These are phyloP conservation scores for Saccharum hybrid DNA, from an alignment of 202 grass and related monocot genomes.

Conservation along the genomic window DNA sequence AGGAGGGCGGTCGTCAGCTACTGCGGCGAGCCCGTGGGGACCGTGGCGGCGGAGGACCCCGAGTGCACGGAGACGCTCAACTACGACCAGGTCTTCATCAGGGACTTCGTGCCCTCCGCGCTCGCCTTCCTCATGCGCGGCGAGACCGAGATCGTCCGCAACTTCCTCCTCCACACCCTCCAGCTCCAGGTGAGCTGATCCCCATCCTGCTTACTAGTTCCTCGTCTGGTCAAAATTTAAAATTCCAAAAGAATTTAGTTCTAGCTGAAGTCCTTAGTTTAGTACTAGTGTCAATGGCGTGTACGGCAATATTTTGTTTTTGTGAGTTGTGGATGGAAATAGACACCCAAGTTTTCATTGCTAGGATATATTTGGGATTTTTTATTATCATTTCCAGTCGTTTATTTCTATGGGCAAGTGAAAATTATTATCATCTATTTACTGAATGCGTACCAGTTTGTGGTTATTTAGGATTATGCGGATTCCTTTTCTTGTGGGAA, in stretches of 20 bases:
- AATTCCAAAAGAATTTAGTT: not conserved
- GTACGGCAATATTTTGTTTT: conserved; percentile 10
- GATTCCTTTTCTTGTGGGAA: conserved; percentile 2
- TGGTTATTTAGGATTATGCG: conserved; percentile 12
- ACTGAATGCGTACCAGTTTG: not conserved
- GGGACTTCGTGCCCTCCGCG: conserved; percentile 93
- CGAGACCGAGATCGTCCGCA: conserved; percentile 92
- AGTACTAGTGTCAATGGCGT: conserved; percentile 30
- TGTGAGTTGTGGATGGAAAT: not conserved
- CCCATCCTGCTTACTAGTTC: conserved; percentile 16
- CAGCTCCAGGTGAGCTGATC: conserved; percentile 86
- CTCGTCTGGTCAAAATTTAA: not conserved
- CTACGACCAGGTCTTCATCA: conserved; percentile 99
- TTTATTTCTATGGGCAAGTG: not conserved
- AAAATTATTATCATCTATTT: not conserved
- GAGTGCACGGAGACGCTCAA: conserved; percentile 75
- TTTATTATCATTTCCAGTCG: not conserved
- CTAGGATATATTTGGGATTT: conserved; percentile 8
- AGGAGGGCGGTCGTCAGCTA: conserved; percentile 78
- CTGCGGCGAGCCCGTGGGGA: conserved; percentile 86
- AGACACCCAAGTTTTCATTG: conserved; percentile 11
- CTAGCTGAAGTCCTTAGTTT: not conserved
- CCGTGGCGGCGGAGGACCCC: conserved; percentile 78
- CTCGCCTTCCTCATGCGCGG: conserved; percentile 96
- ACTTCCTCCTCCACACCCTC: conserved; percentile 95